Conservation (phyloP, 225 moss, liverwort and hornwort species). For the Pseudoscleropodium purum region DNA sequence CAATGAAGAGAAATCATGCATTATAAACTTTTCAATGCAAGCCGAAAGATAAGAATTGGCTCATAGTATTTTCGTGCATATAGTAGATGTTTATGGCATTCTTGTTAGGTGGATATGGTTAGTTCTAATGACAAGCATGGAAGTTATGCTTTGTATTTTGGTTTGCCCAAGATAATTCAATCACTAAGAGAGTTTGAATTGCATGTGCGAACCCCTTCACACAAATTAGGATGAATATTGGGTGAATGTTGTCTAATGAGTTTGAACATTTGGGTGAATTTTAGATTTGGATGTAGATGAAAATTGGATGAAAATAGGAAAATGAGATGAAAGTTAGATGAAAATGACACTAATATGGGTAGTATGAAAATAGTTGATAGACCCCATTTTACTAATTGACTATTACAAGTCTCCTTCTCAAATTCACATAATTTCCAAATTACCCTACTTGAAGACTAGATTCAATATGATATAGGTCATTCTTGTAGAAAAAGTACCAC, state of each 20-base stretch:
- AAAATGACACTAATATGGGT: no score
- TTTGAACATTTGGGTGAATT: not conserved
- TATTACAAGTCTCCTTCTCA: not conserved
- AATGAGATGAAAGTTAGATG: not conserved
- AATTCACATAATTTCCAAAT: not conserved
- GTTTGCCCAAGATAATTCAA: not conserved
- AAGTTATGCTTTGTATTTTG: not conserved
- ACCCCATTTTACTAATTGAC: not conserved
- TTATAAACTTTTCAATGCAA: not conserved
- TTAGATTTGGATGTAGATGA: not conserved
- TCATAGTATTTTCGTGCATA: fast-evolving
- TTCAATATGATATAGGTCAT: no score
- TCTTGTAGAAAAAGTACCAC: no score
- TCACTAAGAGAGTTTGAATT: no score
- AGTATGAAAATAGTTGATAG: not conserved
- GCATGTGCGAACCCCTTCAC: fast-evolving
- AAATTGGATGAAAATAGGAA: not conserved
- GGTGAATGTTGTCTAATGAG: no score
- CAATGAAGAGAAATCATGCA: not conserved
- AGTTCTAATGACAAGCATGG: not conserved
- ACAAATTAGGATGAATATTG: not conserved
- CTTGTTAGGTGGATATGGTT: not conserved
- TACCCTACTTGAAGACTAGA: not conserved
- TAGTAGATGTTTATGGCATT: not conserved
- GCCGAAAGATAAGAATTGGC: not conserved